Percentiles rank a stretch among this genome's conserved stretches.
Conservation (phyloP, 305 asterid genomes). For the Andrographis paniculata region DNA sequence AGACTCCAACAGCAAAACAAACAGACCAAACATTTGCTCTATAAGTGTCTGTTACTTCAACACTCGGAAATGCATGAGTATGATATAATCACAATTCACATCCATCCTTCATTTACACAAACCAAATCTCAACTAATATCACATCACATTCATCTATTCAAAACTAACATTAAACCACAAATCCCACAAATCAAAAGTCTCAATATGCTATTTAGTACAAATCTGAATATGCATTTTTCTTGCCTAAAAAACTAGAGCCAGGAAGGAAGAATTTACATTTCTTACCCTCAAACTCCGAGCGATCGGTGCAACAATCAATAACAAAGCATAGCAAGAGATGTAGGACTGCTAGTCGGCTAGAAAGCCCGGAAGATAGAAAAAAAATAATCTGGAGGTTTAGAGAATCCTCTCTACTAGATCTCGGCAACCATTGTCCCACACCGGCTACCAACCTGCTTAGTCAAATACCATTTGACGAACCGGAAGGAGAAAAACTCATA, state of each 20-base stretch:
- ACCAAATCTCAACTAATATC: too few relatives aligned
- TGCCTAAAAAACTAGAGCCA: neutral
- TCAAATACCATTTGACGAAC: neutral
- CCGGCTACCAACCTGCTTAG: constrained; percentile 9
- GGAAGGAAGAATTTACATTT: constrained; percentile 23
- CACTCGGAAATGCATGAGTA: too few relatives aligned
- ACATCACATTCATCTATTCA: too few relatives aligned
- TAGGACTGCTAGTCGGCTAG: constrained; percentile 12
- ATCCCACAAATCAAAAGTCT: too few relatives aligned
- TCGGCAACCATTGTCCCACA: constrained; percentile 9
- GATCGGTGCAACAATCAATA: constrained; percentile 13
- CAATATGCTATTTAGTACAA: too few relatives aligned
- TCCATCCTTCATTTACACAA: too few relatives aligned
- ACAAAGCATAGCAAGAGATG: constrained; percentile 5
- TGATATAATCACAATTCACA: too few relatives aligned
- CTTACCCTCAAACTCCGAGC: constrained; percentile 21
- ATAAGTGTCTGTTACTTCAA: too few relatives aligned
- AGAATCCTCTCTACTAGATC: constrained; percentile 18
- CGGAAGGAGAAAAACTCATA: constrained; percentile 1
- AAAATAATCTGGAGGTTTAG: constrained; percentile 11
- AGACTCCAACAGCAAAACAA: too few relatives aligned
- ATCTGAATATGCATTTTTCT: neutral
- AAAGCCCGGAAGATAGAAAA: constrained; percentile 17
- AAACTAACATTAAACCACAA: too few relatives aligned
- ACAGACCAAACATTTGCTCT: too few relatives aligned